A percentile compares a stretch with the other conserved stretches of the same genome.
Conservation (phyloP, 441 rosid species). For the Erysimum cheiri region DNA sequence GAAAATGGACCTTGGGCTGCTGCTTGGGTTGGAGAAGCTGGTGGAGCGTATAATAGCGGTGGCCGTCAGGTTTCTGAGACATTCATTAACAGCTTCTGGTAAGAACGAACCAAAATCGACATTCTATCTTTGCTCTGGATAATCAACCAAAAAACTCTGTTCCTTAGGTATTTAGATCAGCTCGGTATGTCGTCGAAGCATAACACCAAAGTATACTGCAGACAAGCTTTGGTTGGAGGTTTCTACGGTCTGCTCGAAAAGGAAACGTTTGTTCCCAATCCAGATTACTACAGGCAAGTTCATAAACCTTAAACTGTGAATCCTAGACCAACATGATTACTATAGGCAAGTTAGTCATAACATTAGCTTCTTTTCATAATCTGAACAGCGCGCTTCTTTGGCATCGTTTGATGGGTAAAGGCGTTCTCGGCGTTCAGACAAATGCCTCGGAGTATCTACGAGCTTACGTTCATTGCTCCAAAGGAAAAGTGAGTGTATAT, state of each 20-base stretch:
- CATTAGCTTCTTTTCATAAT: neutral
- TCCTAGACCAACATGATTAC: neutral
- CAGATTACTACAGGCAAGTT: conserved; percentile 86
- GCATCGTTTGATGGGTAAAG: conserved; percentile 96
- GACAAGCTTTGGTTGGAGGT: conserved; percentile 94
- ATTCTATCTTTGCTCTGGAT: neutral
- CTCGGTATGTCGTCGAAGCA: conserved; percentile 89
- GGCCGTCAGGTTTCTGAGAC: conserved; percentile 83
- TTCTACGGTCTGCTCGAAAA: conserved; percentile 83
- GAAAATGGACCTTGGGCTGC: conserved; percentile 89
- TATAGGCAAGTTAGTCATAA: neutral
- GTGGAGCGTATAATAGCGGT: conserved; percentile 97
- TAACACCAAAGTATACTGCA: conserved; percentile 88
- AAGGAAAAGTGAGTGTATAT: conserved; percentile 74
- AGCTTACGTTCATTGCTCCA: conserved; percentile 86
- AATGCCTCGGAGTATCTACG: conserved; percentile 60
- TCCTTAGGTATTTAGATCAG: conserved; percentile 90
- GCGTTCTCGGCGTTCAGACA: conserved; percentile 62
- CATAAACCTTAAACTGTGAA: neutral
- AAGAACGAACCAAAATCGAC: neutral
- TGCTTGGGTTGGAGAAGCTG: conserved; percentile 99
- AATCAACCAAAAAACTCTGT: neutral
- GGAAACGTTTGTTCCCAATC: conserved; percentile 73
- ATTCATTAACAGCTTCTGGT: conserved; percentile 94
- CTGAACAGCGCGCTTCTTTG: conserved; percentile 81